A percentile compares a stretch with the other conserved stretches of the same genome.
Conservation (phyloP, 441 rosid species). For the Iberis amara region DNA sequence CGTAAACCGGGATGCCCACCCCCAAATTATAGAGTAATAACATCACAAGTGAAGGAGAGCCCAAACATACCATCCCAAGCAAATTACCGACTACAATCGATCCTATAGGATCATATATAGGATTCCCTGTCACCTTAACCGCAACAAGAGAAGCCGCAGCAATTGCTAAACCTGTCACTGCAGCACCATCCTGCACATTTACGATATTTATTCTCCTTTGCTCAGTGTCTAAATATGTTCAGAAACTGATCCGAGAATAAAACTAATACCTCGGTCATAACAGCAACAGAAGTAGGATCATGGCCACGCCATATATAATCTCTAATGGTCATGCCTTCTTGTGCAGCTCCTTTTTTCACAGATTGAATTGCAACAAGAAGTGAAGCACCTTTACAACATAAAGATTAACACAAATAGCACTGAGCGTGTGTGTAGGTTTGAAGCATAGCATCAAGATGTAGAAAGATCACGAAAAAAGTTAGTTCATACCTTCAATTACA, state of each 20-base stretch:
- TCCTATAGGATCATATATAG: slow-evolving; percentile 92
- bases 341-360: slow-evolving; percentile 92
- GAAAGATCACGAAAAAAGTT: slow-evolving; percentile 5
- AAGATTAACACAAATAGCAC: slow-evolving; percentile 3
- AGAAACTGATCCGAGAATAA: slow-evolving; percentile 8
- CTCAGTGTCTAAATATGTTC: neutral
- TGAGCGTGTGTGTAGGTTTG: neutral
- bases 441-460: slow-evolving; percentile 3
- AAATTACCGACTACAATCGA: slow-evolving; percentile 89
- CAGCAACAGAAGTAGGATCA: slow-evolving; percentile 98
- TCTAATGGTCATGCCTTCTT: slow-evolving; percentile 90
- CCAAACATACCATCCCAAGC: slow-evolving; percentile 77
- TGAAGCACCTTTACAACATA: slow-evolving; percentile 65
- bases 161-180: slow-evolving; percentile 86
- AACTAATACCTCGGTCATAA: slow-evolving; percentile 91
- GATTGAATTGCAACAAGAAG: slow-evolving; percentile 94
- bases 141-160: slow-evolving; percentile 93
- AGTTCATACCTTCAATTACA: slow-evolving; percentile 71
- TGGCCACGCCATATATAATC: slow-evolving; percentile 99
- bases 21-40: neutral
- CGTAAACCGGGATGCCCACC: too few relatives aligned
- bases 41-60: slow-evolving; percentile 1
- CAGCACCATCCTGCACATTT: slow-evolving; percentile 86
- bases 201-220: slow-evolving; percentile 2
- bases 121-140: slow-evolving; percentile 79